These are phyloP conservation scores for Trifolium pratense DNA, from an alignment of 306 rosid species.

Conservation along the genomic window DNA sequence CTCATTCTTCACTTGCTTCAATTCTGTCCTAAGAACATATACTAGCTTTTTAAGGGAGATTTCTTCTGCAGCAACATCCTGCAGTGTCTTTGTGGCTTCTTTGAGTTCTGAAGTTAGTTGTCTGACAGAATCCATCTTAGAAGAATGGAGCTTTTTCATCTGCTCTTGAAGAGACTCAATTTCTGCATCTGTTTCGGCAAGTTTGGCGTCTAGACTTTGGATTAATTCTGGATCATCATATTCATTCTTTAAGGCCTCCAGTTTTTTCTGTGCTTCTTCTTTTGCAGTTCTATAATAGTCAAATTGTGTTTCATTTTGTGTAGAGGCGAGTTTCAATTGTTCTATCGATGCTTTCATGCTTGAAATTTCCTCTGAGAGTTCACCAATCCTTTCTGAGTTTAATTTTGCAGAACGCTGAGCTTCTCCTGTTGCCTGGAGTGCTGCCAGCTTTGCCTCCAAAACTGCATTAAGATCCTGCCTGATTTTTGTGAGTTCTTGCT, in stretches of 20 bases:
- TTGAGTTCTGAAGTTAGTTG: constrained; percentile 59
- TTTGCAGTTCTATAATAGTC: constrained; percentile 45
- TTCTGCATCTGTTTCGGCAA: constrained; percentile 58
- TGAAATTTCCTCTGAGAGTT: constrained; percentile 62
- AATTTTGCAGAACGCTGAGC: constrained; percentile 68
- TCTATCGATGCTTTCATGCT: constrained; percentile 59
- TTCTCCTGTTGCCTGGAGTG: constrained; percentile 79
- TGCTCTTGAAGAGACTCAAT: constrained; percentile 66
- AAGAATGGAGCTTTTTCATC: constrained; percentile 67
- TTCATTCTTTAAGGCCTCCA: constrained; percentile 57
- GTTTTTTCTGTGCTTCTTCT: constrained; percentile 56
- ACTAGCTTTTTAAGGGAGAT: constrained; percentile 57
- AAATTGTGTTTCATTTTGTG: constrained; percentile 43
- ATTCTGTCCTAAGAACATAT: constrained; percentile 54
- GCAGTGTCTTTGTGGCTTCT: constrained; percentile 67
- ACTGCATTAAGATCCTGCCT: constrained; percentile 81
- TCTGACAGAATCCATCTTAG: constrained; percentile 66
- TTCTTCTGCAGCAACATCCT: constrained; percentile 66
- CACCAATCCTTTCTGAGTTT: constrained; percentile 57
- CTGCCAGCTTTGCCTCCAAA: constrained; percentile 71
- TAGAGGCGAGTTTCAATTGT: constrained; percentile 53
- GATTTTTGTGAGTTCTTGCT: constrained; percentile 78
- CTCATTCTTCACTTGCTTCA: constrained; percentile 59
- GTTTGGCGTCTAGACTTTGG: constrained; percentile 49
- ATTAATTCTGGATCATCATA: constrained; percentile 52